These are phyloP conservation scores for Sporothrix inflata DNA, from an alignment of 2,329 filamentous ascomycete species.

Conservation along the genomic window DNA sequence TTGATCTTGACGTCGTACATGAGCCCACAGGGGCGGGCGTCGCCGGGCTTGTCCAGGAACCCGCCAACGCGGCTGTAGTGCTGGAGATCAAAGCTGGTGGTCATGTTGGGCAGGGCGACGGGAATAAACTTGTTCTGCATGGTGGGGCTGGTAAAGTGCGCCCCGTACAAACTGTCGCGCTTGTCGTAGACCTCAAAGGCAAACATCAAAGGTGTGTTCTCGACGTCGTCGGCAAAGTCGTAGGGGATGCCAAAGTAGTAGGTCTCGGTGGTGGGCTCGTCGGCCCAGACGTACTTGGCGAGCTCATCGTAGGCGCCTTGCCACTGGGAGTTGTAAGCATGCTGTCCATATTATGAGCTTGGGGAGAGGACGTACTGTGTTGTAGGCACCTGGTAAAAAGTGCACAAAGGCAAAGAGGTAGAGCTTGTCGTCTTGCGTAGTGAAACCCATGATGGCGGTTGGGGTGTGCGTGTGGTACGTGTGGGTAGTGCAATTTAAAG, in stretches of 20 bases:
- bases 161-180: conserved; percentile 40
- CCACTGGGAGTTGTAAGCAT: conserved; percentile 39
- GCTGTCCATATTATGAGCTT: not conserved
- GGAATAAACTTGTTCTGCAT: conserved; percentile 40
- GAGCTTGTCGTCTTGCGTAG: conserved; percentile 29
- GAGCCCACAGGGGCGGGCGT: conserved; percentile 36
- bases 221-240: conserved; percentile 41
- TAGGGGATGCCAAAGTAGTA: conserved; percentile 50
- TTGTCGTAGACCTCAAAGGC: conserved; percentile 43
- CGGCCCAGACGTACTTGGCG: conserved; percentile 41
- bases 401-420: conserved; percentile 41
- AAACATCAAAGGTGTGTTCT: conserved; percentile 41
- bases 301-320: conserved; percentile 47
- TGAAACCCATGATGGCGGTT: conserved; percentile 15
- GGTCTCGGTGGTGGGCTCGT: conserved; percentile 44
- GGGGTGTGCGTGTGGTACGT: not conserved
- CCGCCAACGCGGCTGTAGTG: conserved; percentile 40
- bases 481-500: not conserved
- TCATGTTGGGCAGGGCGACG: conserved; percentile 38
- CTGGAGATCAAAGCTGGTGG: conserved; percentile 42
- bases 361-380: conserved; percentile 36
- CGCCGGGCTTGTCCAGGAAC: conserved; percentile 39
- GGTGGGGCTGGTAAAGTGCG: conserved; percentile 40
- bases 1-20: conserved; percentile 41
- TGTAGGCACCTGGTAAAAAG: conserved; percentile 42